These are phyloP conservation scores for Hypoxylon sp. DNA, from an alignment of 2,329 filamentous ascomycete species.

Conservation along the genomic window DNA sequence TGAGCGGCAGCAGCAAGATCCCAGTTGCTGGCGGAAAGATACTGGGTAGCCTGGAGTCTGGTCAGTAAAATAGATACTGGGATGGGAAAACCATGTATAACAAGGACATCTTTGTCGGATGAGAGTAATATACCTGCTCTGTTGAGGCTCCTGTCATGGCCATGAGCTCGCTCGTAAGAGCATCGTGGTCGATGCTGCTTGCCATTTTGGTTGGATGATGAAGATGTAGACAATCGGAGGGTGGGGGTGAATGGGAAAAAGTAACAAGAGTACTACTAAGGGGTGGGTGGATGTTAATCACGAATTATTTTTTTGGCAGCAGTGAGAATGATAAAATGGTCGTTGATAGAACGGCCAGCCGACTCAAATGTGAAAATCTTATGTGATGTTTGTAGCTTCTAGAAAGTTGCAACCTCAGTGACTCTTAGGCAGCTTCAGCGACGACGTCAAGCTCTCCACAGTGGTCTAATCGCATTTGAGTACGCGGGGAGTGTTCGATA, in stretches of 20 bases:
- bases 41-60: constrained; percentile 72
- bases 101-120: neutral
- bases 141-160: constrained; percentile 68
- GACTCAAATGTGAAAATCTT: neutral
- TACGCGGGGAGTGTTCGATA: constrained; percentile 14
- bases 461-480: constrained; percentile 28
- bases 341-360: neutral
- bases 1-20: constrained; percentile 74
- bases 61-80: constrained; percentile 29
- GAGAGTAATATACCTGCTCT: constrained; percentile 51
- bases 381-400: constrained; percentile 15
- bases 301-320: neutral
- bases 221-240: constrained; percentile 6
- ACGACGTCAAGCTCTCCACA: constrained; percentile 48
- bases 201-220: constrained; percentile 54
- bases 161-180: constrained; percentile 67
- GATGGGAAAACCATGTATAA: neutral
- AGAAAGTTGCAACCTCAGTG: constrained; percentile 6
- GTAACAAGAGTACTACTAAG: neutral
- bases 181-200: constrained; percentile 58
- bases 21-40: constrained; percentile 76
- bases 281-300: neutral
- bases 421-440: constrained; percentile 44
- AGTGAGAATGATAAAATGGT: neutral
- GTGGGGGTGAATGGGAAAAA: neutral